Percentiles rank a stretch among this genome's conserved stretches.
Conservation (phyloP, 495 filamentous ascomycete genomes). For the Pseudevernia furfuracea region DNA sequence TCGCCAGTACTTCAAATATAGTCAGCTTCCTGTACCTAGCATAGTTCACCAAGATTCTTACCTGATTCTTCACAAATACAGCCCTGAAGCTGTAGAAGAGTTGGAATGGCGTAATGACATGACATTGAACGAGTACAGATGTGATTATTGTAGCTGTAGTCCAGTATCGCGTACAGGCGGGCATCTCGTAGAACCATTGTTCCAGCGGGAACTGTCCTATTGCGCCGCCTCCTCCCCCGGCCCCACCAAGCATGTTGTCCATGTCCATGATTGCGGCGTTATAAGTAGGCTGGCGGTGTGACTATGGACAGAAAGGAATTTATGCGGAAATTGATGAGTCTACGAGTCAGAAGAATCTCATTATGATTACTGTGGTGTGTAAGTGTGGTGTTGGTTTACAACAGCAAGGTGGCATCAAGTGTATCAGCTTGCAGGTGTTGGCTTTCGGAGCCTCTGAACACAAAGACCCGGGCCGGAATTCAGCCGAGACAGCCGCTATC, state of each 20-base stretch:
- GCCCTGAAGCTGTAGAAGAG: constrained; percentile 93
- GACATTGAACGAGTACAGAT: constrained; percentile 87
- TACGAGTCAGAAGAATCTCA: neutral
- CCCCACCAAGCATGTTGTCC: constrained; percentile 60
- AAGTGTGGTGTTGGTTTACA: neutral
- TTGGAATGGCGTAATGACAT: constrained; percentile 83
- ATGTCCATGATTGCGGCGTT: constrained; percentile 37
- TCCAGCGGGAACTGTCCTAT: constrained; percentile 74
- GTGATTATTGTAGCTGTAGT: constrained; percentile 84
- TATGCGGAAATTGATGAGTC: neutral
- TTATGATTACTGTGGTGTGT: neutral
- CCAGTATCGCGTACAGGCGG: constrained; percentile 91
- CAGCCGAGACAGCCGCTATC: neutral
- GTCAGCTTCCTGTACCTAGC: neutral
- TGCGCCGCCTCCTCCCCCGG: constrained; percentile 45
- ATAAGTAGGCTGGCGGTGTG: neutral
- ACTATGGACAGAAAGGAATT: neutral
- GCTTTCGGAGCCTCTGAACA: neutral
- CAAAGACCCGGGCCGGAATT: neutral
- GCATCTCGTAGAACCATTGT: constrained; percentile 98
- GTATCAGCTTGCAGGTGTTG: constrained; percentile 4
- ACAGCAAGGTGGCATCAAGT: constrained; percentile 5
- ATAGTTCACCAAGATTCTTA: constrained; percentile 30
- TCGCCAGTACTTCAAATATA: constrained; percentile 72
- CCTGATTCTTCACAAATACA: constrained; percentile 84